A percentile compares a stretch with the other conserved stretches of the same genome.
Conservation (phyloP, 495 filamentous ascomycete genomes). For the Pseudoneurospora amorphoporcata region DNA sequence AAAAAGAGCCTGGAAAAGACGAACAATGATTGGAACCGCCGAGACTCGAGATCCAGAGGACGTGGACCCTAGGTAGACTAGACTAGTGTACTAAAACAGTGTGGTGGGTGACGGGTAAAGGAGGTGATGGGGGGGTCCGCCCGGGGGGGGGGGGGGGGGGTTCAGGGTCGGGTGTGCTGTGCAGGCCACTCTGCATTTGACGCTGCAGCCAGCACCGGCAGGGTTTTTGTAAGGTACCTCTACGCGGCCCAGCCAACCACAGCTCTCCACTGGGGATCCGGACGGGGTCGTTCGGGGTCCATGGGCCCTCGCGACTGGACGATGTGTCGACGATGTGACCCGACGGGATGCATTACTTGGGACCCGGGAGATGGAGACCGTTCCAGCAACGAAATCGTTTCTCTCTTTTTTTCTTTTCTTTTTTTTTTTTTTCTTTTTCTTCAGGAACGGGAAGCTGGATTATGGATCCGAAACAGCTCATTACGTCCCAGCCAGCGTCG, state of each 20-base stretch:
- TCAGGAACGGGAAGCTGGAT: background rate
- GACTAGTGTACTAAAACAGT: background rate
- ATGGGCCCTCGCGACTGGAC: background rate
- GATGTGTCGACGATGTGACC: background rate
- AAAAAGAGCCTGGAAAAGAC: background rate
- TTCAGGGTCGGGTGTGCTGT: background rate
- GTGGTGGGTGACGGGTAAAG: background rate
- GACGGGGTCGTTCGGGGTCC: background rate
- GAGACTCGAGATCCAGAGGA: background rate
- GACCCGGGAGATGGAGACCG: background rate
- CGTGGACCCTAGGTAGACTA: background rate
- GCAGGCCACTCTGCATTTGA: background rate
- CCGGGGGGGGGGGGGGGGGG: background rate
- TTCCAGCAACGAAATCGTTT: background rate
- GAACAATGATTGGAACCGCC: background rate
- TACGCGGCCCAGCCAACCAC: background rate
- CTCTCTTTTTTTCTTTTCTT: background rate
- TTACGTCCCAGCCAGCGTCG: background rate
- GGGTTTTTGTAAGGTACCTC: background rate
- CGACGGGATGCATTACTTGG: background rate
- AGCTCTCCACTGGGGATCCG: background rate
- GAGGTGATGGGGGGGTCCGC: background rate
- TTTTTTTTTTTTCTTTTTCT: background rate
- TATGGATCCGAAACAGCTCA: background rate
- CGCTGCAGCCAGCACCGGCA: background rate